Percentiles rank a stretch among this genome's conserved stretches.
Evolutionary conservation across 306 rosid genomes (phyloP).

Genomic region (Senna siamea): DNA sequence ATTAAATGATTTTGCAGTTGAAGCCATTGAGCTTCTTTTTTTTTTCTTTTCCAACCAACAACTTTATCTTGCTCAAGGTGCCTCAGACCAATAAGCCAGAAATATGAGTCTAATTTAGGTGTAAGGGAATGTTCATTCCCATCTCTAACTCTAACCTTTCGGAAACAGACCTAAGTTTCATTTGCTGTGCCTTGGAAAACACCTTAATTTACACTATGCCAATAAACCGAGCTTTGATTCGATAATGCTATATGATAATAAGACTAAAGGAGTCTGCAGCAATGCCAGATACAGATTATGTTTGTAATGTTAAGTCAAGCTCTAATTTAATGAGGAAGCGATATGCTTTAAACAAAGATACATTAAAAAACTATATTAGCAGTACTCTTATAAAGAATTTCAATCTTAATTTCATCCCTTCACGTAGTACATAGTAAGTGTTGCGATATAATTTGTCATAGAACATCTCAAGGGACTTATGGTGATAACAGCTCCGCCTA

Average conservation of each 20-base stretch:
- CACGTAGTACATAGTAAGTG: slow-evolving; percentile 23
- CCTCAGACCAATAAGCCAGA: too few species aligned
- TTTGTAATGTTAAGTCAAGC: background rate
- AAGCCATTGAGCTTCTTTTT: too few species aligned
- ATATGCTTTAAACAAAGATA: slow-evolving; percentile 4
- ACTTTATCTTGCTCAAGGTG: too few species aligned
- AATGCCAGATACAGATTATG: slow-evolving; percentile 10
- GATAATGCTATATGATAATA: background rate
- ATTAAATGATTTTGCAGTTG: too few species aligned
- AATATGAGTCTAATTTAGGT: too few species aligned
- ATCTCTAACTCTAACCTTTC: too few species aligned
- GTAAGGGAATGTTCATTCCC: too few species aligned
- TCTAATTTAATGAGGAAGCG: background rate
- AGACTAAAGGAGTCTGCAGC: background rate
- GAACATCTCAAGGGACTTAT: slow-evolving; percentile 36
- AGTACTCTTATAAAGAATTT: slow-evolving; percentile 41
- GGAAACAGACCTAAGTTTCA: too few species aligned
- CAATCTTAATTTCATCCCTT: slow-evolving; percentile 41
- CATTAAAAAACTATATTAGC: slow-evolving; percentile 12
- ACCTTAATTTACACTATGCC: too few species aligned
- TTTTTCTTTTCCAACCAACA: too few species aligned
- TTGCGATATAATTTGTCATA: slow-evolving; percentile 26
- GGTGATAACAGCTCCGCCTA: slow-evolving; percentile 35
- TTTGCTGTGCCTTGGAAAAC: too few species aligned
- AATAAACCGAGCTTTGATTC: too few species aligned